Evolutionary conservation across 768 basidiomycete species (phyloP), one percentile per base, ranked within the genome.

Genomic region (Naganishia antarctica): DNA sequence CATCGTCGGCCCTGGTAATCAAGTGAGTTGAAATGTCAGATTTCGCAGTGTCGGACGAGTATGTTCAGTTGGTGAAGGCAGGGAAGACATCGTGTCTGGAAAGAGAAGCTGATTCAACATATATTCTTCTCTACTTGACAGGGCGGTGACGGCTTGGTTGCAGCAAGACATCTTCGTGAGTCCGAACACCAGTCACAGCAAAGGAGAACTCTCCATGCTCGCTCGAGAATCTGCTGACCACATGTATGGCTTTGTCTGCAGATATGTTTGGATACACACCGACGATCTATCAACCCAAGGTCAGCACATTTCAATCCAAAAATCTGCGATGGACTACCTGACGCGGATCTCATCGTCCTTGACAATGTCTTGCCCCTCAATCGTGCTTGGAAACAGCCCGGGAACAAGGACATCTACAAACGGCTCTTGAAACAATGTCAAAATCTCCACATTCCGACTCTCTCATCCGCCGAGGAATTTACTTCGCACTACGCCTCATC

Each of bases 1-100:
- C 12, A 91, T 90, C 71, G 97, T 93, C 74, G 96, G 96, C 18
- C 93, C 96, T 7, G 96, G 96, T 44, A 98, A 98, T 72, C 94
- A 98, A 81, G 91, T 76, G 57, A 63, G 73, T 49, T 46, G 7
- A 37, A 41, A 12, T 47, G 41, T 29, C 29, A 21, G 45, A 13
- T 8, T 57, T 37, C 12, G 6, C 37, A 34, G 11, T 7, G 31
- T n/a, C 21, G 13, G 31, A 34, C n/a, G n/a, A n/a, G n/a, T n/a
- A n/a, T n/a, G n/a, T n/a, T n/a, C n/a, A n/a, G n/a, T n/a, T n/a
- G n/a, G n/a, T n/a, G n/a, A n/a, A n/a, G n/a, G n/a, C n/a, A n/a
- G n/a, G n/a, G n/a, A n/a, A n/a, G n/a, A n/a, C n/a, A n/a, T n/a
- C n/a, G n/a, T n/a, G n/a, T n/a, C n/a, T n/a, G n/a, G n/a, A n/a